These are phyloP conservation scores for Fusarium sororula DNA, from an alignment of 2,329 filamentous ascomycete genomes.

Conservation along the genomic window DNA sequence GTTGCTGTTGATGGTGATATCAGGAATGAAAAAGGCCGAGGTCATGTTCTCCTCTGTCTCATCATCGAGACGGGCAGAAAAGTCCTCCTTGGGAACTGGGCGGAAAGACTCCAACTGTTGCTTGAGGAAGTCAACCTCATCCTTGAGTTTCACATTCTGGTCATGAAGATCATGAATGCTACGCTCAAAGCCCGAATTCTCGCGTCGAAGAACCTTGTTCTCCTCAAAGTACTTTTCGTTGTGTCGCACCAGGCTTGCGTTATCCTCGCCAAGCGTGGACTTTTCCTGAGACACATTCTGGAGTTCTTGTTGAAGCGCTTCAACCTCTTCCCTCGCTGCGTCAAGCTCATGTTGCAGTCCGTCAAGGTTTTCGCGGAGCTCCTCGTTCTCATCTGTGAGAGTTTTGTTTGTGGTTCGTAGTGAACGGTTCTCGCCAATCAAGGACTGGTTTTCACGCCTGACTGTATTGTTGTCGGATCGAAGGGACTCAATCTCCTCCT, in stretches of 20 bases:
- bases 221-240: conserved; percentile 65
- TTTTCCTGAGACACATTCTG: conserved; percentile 55
- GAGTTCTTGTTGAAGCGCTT: conserved; percentile 51
- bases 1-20: conserved; percentile 63
- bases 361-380: conserved; percentile 54
- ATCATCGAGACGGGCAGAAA: conserved; percentile 48
- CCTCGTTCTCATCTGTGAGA: conserved; percentile 55
- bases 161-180: conserved; percentile 57
- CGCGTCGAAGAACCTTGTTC: conserved; percentile 58
- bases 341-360: conserved; percentile 54
- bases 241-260: conserved; percentile 61
- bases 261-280: conserved; percentile 58
- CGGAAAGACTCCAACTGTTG: conserved; percentile 56
- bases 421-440: conserved; percentile 56
- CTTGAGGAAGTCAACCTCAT: conserved; percentile 58
- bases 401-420: conserved; percentile 53
- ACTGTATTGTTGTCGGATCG: conserved; percentile 54
- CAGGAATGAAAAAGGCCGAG: conserved; percentile 66
- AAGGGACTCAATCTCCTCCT: conserved; percentile 53
- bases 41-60: conserved; percentile 64
- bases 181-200: conserved; percentile 60
- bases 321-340: conserved; percentile 52
- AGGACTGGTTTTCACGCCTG: conserved; percentile 54
- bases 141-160: conserved; percentile 57
- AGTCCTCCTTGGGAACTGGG: conserved; percentile 49